Base-by-base conservation (phyloP, 2,329 filamentous ascomycete species). In the Fusarium pilosicola region DNA sequence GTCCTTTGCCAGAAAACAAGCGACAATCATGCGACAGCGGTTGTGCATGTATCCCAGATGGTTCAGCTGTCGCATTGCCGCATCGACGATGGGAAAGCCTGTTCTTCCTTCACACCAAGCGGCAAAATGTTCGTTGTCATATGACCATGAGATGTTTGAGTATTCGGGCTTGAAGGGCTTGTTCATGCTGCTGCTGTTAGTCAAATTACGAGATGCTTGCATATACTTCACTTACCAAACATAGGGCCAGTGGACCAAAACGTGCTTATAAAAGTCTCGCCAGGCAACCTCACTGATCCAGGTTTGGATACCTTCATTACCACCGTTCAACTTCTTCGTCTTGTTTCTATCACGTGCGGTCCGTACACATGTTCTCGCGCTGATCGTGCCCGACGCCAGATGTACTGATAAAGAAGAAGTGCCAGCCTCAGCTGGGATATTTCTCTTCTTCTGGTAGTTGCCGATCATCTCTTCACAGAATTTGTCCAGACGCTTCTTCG, bases 231-330 rank as follows among this genome's bases (percentile, higher is more conserved):
- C 87, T 78, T 82, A 91, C 90, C 91, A 94, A 12, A 95, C 86
- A 76, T 95, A 95, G 0, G 95, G 95, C 94, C 94, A 97, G 68
- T 95, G 85, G 1, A 91, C 93, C 10, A 97, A 83, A 7, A 97
- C 93, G 79, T 96, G 93, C 77, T 92, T 94, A 83, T 97, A 97
- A 78, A 97, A 97, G 77, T 97, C 94, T 20, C 94, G 86, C 94
- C 94, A 96, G 0, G 93, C 94, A 7, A 97, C 87, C 81, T 97
- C 94, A 60, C 91, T 91, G 72, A 96, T 94, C 94, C 94, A 97
- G 1, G 86, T 86, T 57, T 88, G 85, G 64, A 93, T 91, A 0
- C 93, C 93, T 22, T 88, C 82, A 26, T 88, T 87, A 1, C 92
- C 92, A 3, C 85, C 88, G 68, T 94, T 89, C 4, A 97, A 86